Conservation (phyloP, 2,329 filamentous ascomycete species). For the Nemania bipapillata region DNA sequence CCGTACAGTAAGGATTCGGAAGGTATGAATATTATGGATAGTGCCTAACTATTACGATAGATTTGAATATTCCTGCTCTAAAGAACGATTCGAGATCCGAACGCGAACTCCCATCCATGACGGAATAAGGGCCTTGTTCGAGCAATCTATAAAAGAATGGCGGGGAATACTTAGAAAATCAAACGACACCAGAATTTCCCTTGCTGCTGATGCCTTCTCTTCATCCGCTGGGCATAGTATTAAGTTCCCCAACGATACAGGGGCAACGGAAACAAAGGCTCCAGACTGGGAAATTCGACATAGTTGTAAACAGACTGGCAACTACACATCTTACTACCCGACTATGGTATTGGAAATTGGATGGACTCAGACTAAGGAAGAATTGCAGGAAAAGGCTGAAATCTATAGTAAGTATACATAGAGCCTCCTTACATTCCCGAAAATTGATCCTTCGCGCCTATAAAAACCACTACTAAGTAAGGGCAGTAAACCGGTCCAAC, state of each 20-base stretch:
- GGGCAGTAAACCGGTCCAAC: not conserved
- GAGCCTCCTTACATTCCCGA: too few relatives aligned
- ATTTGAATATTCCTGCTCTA: slow-evolving; percentile 6
- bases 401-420: not conserved
- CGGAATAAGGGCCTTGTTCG: not conserved
- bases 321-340: not conserved
- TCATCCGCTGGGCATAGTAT: not conserved
- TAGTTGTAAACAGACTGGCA: not conserved
- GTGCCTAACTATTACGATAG: not conserved
- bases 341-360: not conserved
- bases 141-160: not conserved
- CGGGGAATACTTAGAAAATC: not conserved
- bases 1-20: not conserved
- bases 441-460: too few relatives aligned
- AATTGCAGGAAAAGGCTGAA: slow-evolving; percentile 5
- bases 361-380: not conserved
- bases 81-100: not conserved
- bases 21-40: not conserved
- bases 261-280: not conserved
- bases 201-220: not conserved
- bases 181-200: not conserved
- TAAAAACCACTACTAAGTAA: not conserved
- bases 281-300: not conserved
- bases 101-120: not conserved
- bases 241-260: not conserved